These are phyloP conservation scores for Arthrobotrys sinensis DNA, from an alignment of 2,329 filamentous ascomycete species.

Conservation along the genomic window DNA sequence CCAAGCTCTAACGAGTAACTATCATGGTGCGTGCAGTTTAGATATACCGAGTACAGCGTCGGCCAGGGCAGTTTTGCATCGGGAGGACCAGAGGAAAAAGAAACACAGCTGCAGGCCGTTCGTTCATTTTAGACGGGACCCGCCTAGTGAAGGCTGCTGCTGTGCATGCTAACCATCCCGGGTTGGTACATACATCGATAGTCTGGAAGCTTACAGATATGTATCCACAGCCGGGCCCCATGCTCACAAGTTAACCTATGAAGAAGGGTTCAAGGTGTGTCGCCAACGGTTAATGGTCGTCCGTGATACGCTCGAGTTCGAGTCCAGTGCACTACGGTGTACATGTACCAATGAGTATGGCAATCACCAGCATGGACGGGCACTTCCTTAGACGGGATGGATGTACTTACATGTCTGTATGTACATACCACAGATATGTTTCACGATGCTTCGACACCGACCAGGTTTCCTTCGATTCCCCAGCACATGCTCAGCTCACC, in stretches of 20 bases:
- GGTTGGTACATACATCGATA: slow-evolving; percentile 41
- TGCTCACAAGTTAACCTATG: slow-evolving; percentile 23
- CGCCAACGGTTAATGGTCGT: slow-evolving; percentile 44
- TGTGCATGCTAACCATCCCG: slow-evolving; percentile 54
- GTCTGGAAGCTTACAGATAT: slow-evolving; percentile 51
- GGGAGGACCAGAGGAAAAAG: slow-evolving; percentile 12
- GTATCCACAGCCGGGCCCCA: slow-evolving; percentile 36
- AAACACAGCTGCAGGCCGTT: slow-evolving; percentile 30
- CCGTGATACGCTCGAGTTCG: slow-evolving; percentile 19
- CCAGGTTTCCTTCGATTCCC: neutral
- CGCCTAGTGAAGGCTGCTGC: slow-evolving; percentile 48
- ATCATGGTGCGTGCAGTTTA: slow-evolving; percentile 24
- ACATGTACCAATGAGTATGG: slow-evolving; percentile 27
- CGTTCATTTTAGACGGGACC: slow-evolving; percentile 52
- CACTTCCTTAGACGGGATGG: neutral
- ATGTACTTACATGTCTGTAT: too few species aligned
- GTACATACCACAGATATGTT: slow-evolving; percentile 18
- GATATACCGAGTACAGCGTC: slow-evolving; percentile 24
- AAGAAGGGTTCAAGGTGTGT: slow-evolving; percentile 38
- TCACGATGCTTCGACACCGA: slow-evolving; percentile 20
- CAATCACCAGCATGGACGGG: slow-evolving; percentile 27
- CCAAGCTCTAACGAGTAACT: slow-evolving; percentile 7
- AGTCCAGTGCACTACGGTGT: neutral
- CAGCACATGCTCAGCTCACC: neutral
- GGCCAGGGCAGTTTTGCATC: slow-evolving; percentile 35